A percentile compares a stretch with the other conserved stretches of the same genome.
Evolutionary conservation across 1,284 basidiomycete genomes (phyloP).

Genomic region (Sanguinoderma infundibulare): DNA sequence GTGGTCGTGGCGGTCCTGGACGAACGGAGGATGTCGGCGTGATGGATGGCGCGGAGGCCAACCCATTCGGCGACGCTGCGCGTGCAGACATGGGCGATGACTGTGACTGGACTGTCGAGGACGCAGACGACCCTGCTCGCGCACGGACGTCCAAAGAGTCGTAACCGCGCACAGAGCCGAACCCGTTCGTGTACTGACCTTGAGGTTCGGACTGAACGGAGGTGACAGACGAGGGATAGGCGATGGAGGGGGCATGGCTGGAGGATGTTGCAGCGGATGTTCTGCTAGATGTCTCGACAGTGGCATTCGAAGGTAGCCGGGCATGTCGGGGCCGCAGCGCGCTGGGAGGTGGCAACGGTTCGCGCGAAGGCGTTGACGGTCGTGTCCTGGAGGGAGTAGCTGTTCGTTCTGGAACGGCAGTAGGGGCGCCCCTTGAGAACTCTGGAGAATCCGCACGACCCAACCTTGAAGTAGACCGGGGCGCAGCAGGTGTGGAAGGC

Average conservation of each 20-base stretch:
- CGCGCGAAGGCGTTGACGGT: conserved; percentile 31
- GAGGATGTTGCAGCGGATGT: conserved; percentile 29
- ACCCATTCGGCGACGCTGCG: conserved; percentile 19
- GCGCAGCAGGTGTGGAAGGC: conserved; percentile 15
- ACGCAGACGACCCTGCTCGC: conserved; percentile 29
- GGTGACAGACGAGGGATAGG: conserved; percentile 27
- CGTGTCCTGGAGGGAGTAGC: conserved; percentile 28
- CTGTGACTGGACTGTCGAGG: conserved; percentile 26
- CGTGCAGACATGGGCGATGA: conserved; percentile 33
- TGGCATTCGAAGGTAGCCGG: conserved; percentile 42
- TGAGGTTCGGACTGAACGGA: conserved; percentile 17
- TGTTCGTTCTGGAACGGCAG: conserved; percentile 22
- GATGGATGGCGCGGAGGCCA: conserved; percentile 1
- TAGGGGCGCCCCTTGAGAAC: conserved; percentile 20
- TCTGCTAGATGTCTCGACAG: conserved; percentile 27
- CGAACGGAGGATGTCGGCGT: conserved; percentile 21
- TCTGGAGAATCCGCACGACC: conserved; percentile 32
- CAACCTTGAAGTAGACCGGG: conserved; percentile 27
- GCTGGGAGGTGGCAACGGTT: conserved; percentile 33
- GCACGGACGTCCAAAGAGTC: conserved; percentile 33
- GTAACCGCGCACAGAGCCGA: conserved; percentile 15
- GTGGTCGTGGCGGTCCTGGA: conserved; percentile 24
- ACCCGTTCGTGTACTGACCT: conserved; percentile 23
- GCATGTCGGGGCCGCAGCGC: conserved; percentile 40
- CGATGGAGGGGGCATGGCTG: conserved; percentile 33